phyloP scores from a whole-genome alignment of 257 asterid species.

The Petunia secreta region DNA sequence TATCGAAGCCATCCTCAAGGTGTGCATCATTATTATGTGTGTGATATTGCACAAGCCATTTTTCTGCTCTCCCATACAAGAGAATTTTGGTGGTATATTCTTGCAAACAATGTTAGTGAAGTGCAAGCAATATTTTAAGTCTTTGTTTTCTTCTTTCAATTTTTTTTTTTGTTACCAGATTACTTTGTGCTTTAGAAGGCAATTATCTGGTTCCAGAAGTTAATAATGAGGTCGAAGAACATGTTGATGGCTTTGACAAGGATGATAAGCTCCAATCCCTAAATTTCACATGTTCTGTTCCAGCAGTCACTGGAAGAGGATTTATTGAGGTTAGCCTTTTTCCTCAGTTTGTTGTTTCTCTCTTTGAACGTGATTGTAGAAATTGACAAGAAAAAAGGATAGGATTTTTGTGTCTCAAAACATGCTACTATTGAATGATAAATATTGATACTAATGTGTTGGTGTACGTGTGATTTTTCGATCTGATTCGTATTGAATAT shows the following conservation, averaged over 20 bases:
- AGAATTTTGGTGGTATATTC: not conserved
- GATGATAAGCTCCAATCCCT: conserved; percentile 43
- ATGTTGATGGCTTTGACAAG: conserved; percentile 29
- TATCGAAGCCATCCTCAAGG: conserved; percentile 62
- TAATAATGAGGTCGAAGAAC: conserved; percentile 32
- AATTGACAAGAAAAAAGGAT: not conserved
- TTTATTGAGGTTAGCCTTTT: conserved; percentile 61
- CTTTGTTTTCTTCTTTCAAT: not conserved
- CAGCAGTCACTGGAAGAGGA: conserved; percentile 72
- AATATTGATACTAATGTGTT: not conserved
- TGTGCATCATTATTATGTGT: conserved; percentile 28
- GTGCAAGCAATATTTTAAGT: not conserved
- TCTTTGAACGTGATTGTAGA: not conserved
- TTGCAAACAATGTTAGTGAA: conserved; percentile 3
- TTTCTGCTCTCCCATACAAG: not conserved
- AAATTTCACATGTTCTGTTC: conserved; percentile 51
- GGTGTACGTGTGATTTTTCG: not conserved
- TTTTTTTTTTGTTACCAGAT: conserved; percentile 34
- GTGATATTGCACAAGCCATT: not conserved
- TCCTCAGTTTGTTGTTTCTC: conserved; percentile 1
- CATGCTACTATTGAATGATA: not conserved
- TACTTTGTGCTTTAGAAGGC: conserved; percentile 53
- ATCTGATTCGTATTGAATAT: conserved; percentile 7
- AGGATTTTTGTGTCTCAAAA: too few relatives aligned
- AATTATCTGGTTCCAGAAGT: conserved; percentile 41